phyloP scores from a whole-genome alignment of 192 early-diverging fungal species.

The Backusella sp. region DNA sequence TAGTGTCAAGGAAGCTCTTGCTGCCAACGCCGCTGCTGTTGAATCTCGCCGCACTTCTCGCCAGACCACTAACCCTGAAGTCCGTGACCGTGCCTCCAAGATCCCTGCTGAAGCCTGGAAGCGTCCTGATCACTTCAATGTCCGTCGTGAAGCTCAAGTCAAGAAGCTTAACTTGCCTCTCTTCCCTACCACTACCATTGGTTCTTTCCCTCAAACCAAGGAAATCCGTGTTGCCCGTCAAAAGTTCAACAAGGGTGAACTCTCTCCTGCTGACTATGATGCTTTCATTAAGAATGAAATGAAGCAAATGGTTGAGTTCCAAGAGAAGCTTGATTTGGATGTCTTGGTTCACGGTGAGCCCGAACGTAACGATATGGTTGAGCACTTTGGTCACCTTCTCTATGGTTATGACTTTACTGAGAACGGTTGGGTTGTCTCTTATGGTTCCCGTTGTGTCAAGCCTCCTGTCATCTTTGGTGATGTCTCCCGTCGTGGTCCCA shows the following conservation, averaged over 20 bases:
- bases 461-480: slow-evolving; percentile 98
- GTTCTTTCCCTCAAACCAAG: slow-evolving; percentile 98
- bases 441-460: slow-evolving; percentile 96
- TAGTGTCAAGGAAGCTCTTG: slow-evolving; percentile 65
- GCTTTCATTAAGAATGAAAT: slow-evolving; percentile 87
- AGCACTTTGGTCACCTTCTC: slow-evolving; percentile 96
- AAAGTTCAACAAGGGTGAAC: slow-evolving; percentile 83
- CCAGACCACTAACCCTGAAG: slow-evolving; percentile 79
- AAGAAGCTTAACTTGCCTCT: slow-evolving; percentile 79
- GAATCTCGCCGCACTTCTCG: slow-evolving; percentile 71
- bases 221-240: slow-evolving; percentile 92
- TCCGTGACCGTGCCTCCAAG: slow-evolving; percentile 69
- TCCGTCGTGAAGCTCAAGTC: slow-evolving; percentile 73
- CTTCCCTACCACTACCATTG: slow-evolving; percentile 97
- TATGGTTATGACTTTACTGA: slow-evolving; percentile 93
- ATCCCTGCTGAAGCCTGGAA: slow-evolving; percentile 72
- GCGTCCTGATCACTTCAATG: slow-evolving; percentile 70
- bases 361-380: slow-evolving; percentile 95
- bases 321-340: slow-evolving; percentile 89
- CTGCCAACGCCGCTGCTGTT: slow-evolving; percentile 68
- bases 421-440: slow-evolving; percentile 97
- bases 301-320: slow-evolving; percentile 79
- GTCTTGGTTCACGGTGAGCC: slow-evolving; percentile 98
- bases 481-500: slow-evolving; percentile 84
- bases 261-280: slow-evolving; percentile 68